Base-by-base conservation (phyloP, 768 basidiomycete species). In the Russula olivacea region DNA sequence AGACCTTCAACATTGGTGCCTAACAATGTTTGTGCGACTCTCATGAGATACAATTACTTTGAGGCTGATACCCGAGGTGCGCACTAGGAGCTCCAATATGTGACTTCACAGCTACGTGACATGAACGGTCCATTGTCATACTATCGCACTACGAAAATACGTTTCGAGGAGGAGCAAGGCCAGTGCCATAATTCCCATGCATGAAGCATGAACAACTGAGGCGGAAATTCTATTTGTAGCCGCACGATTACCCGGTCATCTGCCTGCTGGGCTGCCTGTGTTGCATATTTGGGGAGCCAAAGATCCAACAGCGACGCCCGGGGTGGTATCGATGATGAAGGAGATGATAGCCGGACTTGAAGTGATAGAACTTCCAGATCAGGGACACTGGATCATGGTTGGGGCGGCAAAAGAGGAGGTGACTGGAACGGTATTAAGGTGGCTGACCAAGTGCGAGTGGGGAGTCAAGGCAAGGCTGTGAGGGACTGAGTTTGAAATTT, bases 121-220 rank as follows among this genome's bases (percentile, higher is more conserved):
- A 83, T 92, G 83, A 76, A 78, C 21, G 88, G 87, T 2, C 87
- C 89, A 3, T 72, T 90, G n/a, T 88, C 87, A 61, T 92, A 89
- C 70, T 91, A 91, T 66, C 81, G 88, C 36, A 89, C 87, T 2
- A 71, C 76, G 14, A 77, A 78, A 63, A 62, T 76, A 62, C 81
- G 87, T n/a, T 81, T 80, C 69, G 82, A 89, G 19, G 90, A 92
- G 72, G 87, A 91, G 68, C 68, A 66, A 68, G 74, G 79, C 74
- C 21, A n/a, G 60, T 52, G 10, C n/a, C 41, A 19, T 4, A 23
- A 36, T 36, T 19, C 34, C 54, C 19, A 12, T 15, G 23, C 15
- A 28, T 17, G 5, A 7, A 15, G 30, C 15, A 4, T 14, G 50
- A 23, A 55, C 3, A 28, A 12, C 51, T 45, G 28, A 60, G 48